Conservation (phyloP, 2,329 filamentous ascomycete genomes). For the Chrysosporium keratinophilum region DNA sequence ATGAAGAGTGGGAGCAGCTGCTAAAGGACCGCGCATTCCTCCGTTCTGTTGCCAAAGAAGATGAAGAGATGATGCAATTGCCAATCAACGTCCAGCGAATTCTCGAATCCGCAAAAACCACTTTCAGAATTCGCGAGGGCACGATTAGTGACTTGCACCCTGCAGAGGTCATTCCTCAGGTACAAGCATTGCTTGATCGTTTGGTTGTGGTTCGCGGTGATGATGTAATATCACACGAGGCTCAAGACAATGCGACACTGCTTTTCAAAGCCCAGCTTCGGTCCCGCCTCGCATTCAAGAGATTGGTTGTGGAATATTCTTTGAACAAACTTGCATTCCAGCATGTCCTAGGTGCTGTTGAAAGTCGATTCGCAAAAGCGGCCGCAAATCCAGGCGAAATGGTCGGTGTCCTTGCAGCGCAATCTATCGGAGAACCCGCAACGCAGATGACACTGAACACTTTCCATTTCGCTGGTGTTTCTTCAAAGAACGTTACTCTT, state of each 20-base stretch:
- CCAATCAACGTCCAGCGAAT: constrained; percentile 87
- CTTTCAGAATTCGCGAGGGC: constrained; percentile 80
- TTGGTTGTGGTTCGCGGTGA: constrained; percentile 78
- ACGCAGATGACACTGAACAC: constrained; percentile 99
- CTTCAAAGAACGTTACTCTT: constrained; percentile 97
- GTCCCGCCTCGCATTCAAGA: constrained; percentile 84
- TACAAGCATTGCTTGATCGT: constrained; percentile 62
- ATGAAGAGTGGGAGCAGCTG: constrained; percentile 77
- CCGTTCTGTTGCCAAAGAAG: constrained; percentile 61
- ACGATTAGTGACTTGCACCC: constrained; percentile 84
- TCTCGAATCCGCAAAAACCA: constrained; percentile 77
- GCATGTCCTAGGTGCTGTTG: constrained; percentile 81
- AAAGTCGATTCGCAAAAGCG: constrained; percentile 75
- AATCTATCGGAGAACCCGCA: constrained; percentile 96
- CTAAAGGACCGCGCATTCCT: constrained; percentile 63
- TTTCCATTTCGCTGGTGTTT: constrained; percentile 99
- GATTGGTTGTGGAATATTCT: constrained; percentile 73
- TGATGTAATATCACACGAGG: constrained; percentile 73
- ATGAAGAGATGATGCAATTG: constrained; percentile 78
- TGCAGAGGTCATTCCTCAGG: constrained; percentile 69
- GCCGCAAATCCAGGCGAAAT: constrained; percentile 91
- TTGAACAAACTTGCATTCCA: constrained; percentile 87
- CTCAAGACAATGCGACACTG: constrained; percentile 76
- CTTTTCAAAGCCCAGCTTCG: constrained; percentile 88
- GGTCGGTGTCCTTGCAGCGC: constrained; percentile 94